Base-by-base conservation (phyloP, 352 stramenopile species). In the Phytopythium boreale region DNA sequence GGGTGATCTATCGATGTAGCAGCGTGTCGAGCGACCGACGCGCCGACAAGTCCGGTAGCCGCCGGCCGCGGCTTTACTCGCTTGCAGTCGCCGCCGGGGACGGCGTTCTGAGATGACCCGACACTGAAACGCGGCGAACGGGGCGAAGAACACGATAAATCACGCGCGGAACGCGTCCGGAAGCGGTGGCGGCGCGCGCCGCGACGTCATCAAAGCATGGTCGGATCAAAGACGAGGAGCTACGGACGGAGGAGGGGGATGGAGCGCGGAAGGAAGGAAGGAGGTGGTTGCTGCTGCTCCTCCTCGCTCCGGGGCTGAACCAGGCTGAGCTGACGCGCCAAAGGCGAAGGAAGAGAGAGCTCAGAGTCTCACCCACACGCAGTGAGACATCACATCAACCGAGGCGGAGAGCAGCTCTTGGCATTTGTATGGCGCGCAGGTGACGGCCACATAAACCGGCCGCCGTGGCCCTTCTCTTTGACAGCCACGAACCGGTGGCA, bases 171-270 rank as follows among this genome's bases (percentile, higher is more conserved):
- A 56, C 50, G 50, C 50, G 50, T 37, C 50, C 11, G 27, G 50
- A 56, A 56, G 24, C 50, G 50, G 14, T 7, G 19, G 10, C 41
- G 41, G 41, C 41, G 41, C 3, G 31, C 31, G 4, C 46, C 46
- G n/a, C 46, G n/a, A 24, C 46, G 46, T 52, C 46, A 52, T 52
- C 46, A n/a, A 52, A 7, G 46, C 50, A 37, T 56, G 50, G 50
- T 56, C 50, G 50, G 50, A 56, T 56, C 50, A 56, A 56, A 37
- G 27, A 56, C 50, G 50, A 39, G n/a, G n/a, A n/a, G n/a, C n/a
- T n/a, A n/a, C n/a, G n/a, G n/a, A n/a, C n/a, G n/a, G n/a, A n/a
- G n/a, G n/a, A n/a, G n/a, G 26, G 50, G 34, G 47, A 36, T 36
- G 47, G 22, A 55, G 22, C 24, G 12, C 24, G 22, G 20, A 26